Base-by-base conservation (phyloP, 257 asterid genomes). In the Prunella vulgaris region DNA sequence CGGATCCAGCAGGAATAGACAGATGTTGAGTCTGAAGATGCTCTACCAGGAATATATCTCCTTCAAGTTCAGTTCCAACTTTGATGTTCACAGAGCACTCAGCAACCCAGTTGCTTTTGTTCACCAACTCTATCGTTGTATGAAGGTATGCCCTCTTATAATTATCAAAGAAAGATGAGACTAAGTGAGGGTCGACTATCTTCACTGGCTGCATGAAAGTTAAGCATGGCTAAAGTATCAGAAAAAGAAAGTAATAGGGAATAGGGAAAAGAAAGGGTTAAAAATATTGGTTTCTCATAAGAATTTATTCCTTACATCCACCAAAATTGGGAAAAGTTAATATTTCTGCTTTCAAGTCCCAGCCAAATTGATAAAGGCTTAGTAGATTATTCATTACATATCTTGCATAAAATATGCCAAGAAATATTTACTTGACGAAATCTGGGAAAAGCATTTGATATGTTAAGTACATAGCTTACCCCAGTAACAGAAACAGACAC, bases 151-250 rank as follows among this genome's bases (percentile, higher is more conserved):
- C 85, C 77, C 95, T 83, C 74, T 78, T 79, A 81, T 76, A 84
- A 60, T 74, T 21, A 59, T 90, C 99, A 74, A 82, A 89, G 76
- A 94, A 90, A 35, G 99, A 67, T 15, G 97, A 82, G 61, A 88
- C 96, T 84, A 93, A 82, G 87, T 94, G 97, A 62, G 99, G 97
- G 80, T 94, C 97, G 65, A 87, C 84, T 52, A 94, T 82, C 84
- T 86, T 94, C 86, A 94, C 97, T 67, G 99, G 95, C 97, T 94
- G 99, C 87, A 84, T n/a, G 72, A 76, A 71, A 69, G 64, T 18
- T 51, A 28, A 66, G 28, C 62, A 72, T 73, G 68, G 78, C 70
- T 79, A 68, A 74, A 64, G 28, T 81, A 84, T 73, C 70, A 57
- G 40, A 61, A 58, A 48, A 52, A 21, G 25, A 5, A 57, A 65